Base-by-base conservation (phyloP, 495 filamentous ascomycete genomes). In the Pseudotulostoma volvatum region DNA sequence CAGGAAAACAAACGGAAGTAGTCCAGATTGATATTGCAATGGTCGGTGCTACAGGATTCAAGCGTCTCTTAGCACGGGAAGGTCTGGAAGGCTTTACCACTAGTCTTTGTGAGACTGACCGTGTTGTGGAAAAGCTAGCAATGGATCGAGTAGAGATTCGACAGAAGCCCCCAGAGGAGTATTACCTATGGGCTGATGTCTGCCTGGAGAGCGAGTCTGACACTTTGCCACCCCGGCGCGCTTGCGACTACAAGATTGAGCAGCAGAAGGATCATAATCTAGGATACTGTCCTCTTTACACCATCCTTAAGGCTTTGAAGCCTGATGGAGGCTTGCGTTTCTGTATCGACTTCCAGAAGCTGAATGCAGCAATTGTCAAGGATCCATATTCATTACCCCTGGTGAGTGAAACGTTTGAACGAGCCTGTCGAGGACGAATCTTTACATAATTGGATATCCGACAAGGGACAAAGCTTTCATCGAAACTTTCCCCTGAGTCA, bases 401-500 rank as follows among this genome's bases (percentile, higher is more conserved):
- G n/a, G 66, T 70, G 15, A 33, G 62, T 11, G 55, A 74, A 36
- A 51, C 52, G 0, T 30, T 71, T 2, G 16, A 43, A 13, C 16
- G 43, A 0, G 15, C 71, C 0, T n/a, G n/a, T 0, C 43, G 41
- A 25, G 48, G 50, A 2, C 56, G 45, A 34, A 46, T 51, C 18
- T 70, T 62, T 37, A 73, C 51, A 0, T 67, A 68, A 40, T 31
- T 74, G 0, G 58, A 73, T 43, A 51, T 70, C 7, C 45, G 50
- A 1, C 33, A 54, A 19, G n/a, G n/a, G n/a, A n/a, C n/a, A n/a
- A n/a, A 56, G 50, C 0, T 69, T 61, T 36, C 46, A 71, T 35
- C 31, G 46, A 2, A 47, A 71, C 54, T 56, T 11, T 5, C 5
- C 23, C 23, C 23, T 28, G 23, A 28, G 23, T 28, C 23, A 5